These are phyloP conservation scores for Penicillium sp. DNA, from an alignment of 2,329 filamentous ascomycete species.

Conservation along the genomic window DNA sequence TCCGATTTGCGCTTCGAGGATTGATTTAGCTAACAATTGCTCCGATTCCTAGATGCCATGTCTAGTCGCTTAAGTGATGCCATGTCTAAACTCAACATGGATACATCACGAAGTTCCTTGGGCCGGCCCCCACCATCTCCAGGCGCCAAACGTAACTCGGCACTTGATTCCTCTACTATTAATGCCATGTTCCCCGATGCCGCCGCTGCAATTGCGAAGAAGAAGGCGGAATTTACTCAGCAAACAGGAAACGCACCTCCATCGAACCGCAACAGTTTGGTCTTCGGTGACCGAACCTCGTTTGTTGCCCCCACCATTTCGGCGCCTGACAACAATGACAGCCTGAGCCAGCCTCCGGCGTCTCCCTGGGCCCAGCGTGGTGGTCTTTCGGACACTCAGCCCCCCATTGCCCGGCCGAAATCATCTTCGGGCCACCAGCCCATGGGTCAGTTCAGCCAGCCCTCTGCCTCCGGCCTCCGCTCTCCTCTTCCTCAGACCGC, in stretches of 20 bases:
- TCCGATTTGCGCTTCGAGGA: neutral
- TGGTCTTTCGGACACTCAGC: constrained; percentile 49
- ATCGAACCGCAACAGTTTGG: constrained; percentile 88
- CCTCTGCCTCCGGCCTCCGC: constrained; percentile 72
- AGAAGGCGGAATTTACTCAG: constrained; percentile 96
- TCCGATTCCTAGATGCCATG: constrained; percentile 75
- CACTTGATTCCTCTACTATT: constrained; percentile 88
- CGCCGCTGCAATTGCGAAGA: constrained; percentile 94
- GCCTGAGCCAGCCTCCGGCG: constrained; percentile 63
- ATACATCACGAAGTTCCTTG: constrained; percentile 82
- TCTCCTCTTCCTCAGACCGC: constrained; percentile 85
- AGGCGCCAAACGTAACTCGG: constrained; percentile 85
- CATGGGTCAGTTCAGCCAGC: constrained; percentile 95
- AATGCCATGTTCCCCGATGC: constrained; percentile 99
- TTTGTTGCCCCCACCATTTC: constrained; percentile 74
- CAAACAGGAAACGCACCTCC: constrained; percentile 86
- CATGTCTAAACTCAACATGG: constrained; percentile 91
- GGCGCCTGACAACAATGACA: constrained; percentile 62
- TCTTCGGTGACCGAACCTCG: constrained; percentile 73
- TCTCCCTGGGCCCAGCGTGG: constrained; percentile 74
- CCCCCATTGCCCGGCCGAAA: constrained; percentile 67
- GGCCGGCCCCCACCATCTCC: constrained; percentile 76
- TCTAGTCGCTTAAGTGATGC: constrained; percentile 92
- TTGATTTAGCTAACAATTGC: neutral
- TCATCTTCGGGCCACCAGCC: constrained; percentile 71